Evolutionary conservation across 176 grass and related monocot genomes (phyloP).

Genomic region (Rhynchospora pubera): DNA sequence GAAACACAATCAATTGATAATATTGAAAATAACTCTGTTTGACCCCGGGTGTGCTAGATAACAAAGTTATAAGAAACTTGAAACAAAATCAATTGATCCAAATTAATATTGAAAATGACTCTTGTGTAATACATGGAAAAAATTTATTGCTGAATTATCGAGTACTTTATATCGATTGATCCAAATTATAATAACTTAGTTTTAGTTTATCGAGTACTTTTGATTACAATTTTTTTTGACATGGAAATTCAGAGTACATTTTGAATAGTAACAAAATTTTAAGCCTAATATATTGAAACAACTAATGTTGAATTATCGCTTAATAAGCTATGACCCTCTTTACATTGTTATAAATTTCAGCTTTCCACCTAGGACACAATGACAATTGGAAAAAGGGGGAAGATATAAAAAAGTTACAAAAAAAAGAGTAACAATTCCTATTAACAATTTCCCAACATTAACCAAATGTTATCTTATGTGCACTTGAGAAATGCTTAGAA

Average conservation of each 20-base stretch:
- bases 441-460: not conserved
- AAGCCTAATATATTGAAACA: not conserved
- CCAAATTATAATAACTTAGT: too few species aligned
- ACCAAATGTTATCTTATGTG: slow-evolving; percentile 15
- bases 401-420: not conserved
- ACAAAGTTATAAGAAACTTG: too few species aligned
- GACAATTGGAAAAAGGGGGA: not conserved
- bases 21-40: not conserved
- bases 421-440: not conserved
- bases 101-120: too few species aligned
- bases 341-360: not conserved
- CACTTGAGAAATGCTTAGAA: slow-evolving; percentile 19
- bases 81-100: too few species aligned
- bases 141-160: too few species aligned
- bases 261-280: not conserved
- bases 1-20: too few species aligned
- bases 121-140: not conserved
- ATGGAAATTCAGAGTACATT: not conserved
- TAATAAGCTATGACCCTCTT: not conserved
- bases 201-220: too few species aligned
- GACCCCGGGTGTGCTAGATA: too few species aligned
- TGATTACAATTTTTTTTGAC: not conserved
- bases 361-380: not conserved
- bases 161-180: too few species aligned
- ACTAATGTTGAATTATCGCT: not conserved